These are phyloP conservation scores for Ogataea trehalophila DNA, from an alignment of 805 yeast genomes.

Conservation along the genomic window DNA sequence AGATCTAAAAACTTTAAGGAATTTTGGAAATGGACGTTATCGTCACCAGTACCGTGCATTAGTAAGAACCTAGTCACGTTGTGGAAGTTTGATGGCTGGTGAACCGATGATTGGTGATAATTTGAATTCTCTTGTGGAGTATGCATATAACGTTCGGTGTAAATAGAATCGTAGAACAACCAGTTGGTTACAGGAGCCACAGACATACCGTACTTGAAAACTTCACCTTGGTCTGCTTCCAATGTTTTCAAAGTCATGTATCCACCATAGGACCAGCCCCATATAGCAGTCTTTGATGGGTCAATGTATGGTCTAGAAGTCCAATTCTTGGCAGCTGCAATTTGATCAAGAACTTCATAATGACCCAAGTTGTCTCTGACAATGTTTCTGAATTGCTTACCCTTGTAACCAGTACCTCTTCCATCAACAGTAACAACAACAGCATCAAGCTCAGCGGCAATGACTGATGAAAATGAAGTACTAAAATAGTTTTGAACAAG, in stretches of 20 bases:
- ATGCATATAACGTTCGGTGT: constrained; percentile 94
- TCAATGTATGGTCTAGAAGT: constrained; percentile 60
- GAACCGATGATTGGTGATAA: constrained; percentile 54
- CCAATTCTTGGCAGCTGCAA: constrained; percentile 77
- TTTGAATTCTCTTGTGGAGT: constrained; percentile 61
- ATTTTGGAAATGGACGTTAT: constrained; percentile 94
- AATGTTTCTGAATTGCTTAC: constrained; percentile 65
- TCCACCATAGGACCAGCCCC: constrained; percentile 99
- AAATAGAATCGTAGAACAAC: constrained; percentile 85
- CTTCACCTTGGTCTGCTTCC: constrained; percentile 70
- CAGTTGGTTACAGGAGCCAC: constrained; percentile 98
- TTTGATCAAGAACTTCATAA: constrained; percentile 82
- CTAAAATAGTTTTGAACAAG: constrained; percentile 59
- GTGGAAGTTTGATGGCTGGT: constrained; percentile 51
- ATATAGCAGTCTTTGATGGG: constrained; percentile 64
- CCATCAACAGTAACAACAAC: constrained; percentile 95
- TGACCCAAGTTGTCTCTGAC: constrained; percentile 82
- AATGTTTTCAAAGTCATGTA: constrained; percentile 85
- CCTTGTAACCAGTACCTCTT: constrained; percentile 91
- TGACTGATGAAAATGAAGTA: constrained; percentile 64
- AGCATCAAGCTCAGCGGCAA: constrained; percentile 73
- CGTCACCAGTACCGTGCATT: constrained; percentile 98
- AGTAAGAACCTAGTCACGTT: constrained; percentile 63
- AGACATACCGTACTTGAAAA: constrained; percentile 84
- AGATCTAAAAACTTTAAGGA: constrained; percentile 72